Percentiles rank a stretch among this genome's conserved stretches.
phyloP scores from a whole-genome alignment of 306 rosid species.

The Lotus japonicus region DNA sequence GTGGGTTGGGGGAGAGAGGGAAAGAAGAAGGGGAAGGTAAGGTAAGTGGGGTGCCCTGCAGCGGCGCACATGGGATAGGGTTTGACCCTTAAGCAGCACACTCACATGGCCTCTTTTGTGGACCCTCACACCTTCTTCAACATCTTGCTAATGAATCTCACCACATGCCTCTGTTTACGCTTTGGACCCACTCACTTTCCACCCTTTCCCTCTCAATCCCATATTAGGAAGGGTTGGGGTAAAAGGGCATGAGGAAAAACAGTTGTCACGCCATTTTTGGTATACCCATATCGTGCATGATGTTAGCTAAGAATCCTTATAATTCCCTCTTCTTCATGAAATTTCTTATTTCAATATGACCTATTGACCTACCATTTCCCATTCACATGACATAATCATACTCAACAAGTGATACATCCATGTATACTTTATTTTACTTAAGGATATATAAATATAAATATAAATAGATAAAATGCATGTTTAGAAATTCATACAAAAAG shows the following conservation, averaged over 20 bases:
- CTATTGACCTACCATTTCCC: too few species aligned
- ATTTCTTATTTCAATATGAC: too few species aligned
- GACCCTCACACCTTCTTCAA: conserved; percentile 29
- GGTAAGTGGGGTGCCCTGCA: conserved; percentile 77
- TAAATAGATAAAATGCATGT: too few species aligned
- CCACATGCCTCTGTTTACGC: conserved; percentile 44
- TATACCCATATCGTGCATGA: neutral
- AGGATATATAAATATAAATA: too few species aligned
- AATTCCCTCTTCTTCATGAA: too few species aligned
- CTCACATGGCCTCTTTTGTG: conserved; percentile 57
- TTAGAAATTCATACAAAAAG: too few species aligned
- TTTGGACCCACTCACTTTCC: conserved; percentile 40
- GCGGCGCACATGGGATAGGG: conserved; percentile 91
- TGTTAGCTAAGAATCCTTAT: neutral
- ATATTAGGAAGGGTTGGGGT: neutral
- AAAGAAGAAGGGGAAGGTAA: neutral
- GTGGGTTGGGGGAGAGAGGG: neutral
- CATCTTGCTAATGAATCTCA: conserved; percentile 41
- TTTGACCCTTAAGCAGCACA: conserved; percentile 62
- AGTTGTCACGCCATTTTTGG: conserved; percentile 3
- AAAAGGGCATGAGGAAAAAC: neutral
- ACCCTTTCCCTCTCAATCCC: neutral
- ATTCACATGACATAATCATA: too few species aligned
- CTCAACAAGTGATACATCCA: too few species aligned
- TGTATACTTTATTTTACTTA: too few species aligned